Percentiles rank a stretch among this genome's conserved stretches.
phyloP scores from a whole-genome alignment of 1,139 yeast genomes.

The Lodderomyces parapsilosis region DNA sequence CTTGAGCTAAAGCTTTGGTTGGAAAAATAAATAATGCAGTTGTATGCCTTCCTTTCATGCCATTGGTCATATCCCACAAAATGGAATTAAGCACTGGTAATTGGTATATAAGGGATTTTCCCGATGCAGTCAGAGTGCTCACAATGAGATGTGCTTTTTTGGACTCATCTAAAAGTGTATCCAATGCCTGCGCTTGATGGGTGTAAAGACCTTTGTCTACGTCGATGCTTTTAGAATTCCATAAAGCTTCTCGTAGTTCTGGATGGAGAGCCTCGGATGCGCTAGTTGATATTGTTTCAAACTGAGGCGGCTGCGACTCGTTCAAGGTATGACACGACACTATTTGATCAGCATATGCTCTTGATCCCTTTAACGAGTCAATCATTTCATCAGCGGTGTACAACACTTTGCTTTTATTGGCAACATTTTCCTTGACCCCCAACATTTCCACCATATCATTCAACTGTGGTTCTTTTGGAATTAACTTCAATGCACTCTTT shows the following conservation, averaged over 20 bases:
- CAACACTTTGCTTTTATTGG: constrained; percentile 12
- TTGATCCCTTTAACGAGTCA: constrained; percentile 38
- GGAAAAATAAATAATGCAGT: constrained; percentile 91
- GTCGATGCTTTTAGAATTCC: constrained; percentile 47
- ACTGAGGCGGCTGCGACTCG: constrained; percentile 20
- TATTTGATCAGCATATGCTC: constrained; percentile 62
- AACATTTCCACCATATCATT: constrained; percentile 38
- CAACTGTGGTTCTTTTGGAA: constrained; percentile 48
- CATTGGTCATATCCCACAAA: constrained; percentile 36
- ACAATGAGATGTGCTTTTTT: constrained; percentile 66
- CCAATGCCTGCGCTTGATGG: constrained; percentile 81
- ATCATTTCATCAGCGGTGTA: constrained; percentile 41
- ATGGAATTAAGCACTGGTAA: constrained; percentile 71
- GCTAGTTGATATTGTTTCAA: constrained; percentile 18
- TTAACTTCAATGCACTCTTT: constrained; percentile 24
- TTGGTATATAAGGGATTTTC: constrained; percentile 90
- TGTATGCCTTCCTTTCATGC: constrained; percentile 21
- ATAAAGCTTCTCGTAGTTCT: constrained; percentile 43
- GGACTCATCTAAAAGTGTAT: constrained; percentile 41
- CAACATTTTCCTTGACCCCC: constrained; percentile 23
- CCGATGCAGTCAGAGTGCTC: constrained; percentile 93
- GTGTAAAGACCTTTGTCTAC: constrained; percentile 56
- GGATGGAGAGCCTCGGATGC: constrained; percentile 46
- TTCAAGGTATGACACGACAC: constrained; percentile 24
- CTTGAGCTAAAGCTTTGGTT: constrained; percentile 96